Conservation (phyloP, 768 basidiomycete genomes). For the Russula virescens region DNA sequence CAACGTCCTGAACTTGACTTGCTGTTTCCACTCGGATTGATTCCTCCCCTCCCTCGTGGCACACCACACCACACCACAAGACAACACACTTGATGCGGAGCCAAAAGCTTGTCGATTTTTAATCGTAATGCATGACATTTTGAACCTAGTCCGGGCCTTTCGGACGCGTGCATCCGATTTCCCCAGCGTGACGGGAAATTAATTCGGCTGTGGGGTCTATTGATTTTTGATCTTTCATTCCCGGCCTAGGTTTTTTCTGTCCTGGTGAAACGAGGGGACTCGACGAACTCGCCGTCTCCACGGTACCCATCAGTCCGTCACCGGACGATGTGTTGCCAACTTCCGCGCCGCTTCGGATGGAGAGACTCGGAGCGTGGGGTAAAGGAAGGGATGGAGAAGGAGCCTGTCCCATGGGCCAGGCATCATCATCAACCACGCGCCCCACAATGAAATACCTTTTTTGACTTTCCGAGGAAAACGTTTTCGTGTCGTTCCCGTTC, state of each 20-base stretch:
- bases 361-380: background rate
- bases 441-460: background rate
- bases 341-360: background rate
- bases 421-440: background rate
- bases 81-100: no score
- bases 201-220: no score
- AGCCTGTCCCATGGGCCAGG: background rate
- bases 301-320: background rate
- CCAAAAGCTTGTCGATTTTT: no score
- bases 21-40: no score
- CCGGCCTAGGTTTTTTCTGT: background rate
- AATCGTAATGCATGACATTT: no score
- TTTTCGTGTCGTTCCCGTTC: background rate
- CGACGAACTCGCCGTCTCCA: background rate
- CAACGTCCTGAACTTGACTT: background rate
- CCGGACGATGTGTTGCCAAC: background rate
- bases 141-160: no score
- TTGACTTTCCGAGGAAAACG: background rate
- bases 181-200: background rate
- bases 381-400: background rate
- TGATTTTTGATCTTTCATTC: background rate
- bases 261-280: background rate
- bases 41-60: no score
- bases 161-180: background rate
- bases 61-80: no score